Evolutionary conservation across 106 monocot species (phyloP), one percentile per base, ranked within the genome.

Genomic region (Dendrobium officinale): DNA sequence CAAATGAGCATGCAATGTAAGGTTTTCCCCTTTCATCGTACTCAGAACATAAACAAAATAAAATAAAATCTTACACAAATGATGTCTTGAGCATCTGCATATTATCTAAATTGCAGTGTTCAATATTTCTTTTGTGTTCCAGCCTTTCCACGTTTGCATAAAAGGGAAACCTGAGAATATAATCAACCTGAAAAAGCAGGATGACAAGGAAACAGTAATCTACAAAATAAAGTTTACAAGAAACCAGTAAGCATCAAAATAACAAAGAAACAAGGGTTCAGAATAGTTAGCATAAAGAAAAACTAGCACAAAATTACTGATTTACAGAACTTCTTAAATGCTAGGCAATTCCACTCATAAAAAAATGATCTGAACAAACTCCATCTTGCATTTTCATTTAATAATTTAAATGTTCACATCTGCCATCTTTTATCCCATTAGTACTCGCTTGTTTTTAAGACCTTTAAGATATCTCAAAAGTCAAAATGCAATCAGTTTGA

Each of bases 81-180:
- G 89, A 78, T 44, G 84, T 81, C 80, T 88, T 88, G 18, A 90
- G 78, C 64, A 83, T 70, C 33, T 51, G 47, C 45, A 80, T 68
- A 13, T 66, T 78, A 78, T 78, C 66, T 49, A 67, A 44, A 45
- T 82, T 80, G 78, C 64, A 93, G 20, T 55, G 64, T 73, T 89
- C 91, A 81, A 95, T 99, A 73, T 87, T 88, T 79, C 86, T 93
- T 83, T 86, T 99, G 89, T 95, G 99, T 49, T 91, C 93, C 55
- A 91, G 66, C 13, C 95, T 91, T 24, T 95, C 93, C 87, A 99
- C 78, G 78, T 83, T 83, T 24, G 86, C 78, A 82, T 88, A 88
- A 33, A 83, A 87, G 10, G 91, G 95, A 84, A 86, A 88, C 58
- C 81, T 89, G 31, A 99, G 84, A 55, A 83, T 83, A 86, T 89